Conservation (phyloP, 2,329 filamentous ascomycete species). For the Sarocladium strictum region DNA sequence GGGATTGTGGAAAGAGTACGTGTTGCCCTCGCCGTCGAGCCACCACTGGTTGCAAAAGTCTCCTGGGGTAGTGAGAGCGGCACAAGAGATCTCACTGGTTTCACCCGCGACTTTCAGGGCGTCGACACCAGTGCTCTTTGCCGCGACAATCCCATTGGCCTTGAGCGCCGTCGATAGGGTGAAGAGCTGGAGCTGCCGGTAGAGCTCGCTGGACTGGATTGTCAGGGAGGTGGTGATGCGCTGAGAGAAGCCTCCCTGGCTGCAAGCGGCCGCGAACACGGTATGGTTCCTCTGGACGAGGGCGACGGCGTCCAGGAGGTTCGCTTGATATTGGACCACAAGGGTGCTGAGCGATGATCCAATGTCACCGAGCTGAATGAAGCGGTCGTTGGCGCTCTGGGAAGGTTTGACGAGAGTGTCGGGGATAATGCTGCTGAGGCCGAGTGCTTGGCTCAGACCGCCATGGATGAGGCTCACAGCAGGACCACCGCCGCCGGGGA, state of each 20-base stretch:
- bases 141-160: conserved; percentile 17
- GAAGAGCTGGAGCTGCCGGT: conserved; percentile 17
- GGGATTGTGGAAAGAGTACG: conserved; percentile 20
- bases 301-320: conserved; percentile 14
- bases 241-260: conserved; percentile 19
- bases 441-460: conserved; percentile 13
- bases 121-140: conserved; percentile 16
- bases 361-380: conserved; percentile 20
- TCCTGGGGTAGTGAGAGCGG: background rate
- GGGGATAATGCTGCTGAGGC: conserved; percentile 11
- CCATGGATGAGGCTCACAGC: conserved; percentile 15
- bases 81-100: background rate
- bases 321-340: conserved; percentile 19
- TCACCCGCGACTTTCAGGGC: conserved; percentile 15
- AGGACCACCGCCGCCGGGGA: conserved; percentile 15
- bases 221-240: conserved; percentile 19
- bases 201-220: conserved; percentile 17
- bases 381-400: conserved; percentile 18
- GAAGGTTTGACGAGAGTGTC: conserved; percentile 11
- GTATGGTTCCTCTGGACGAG: conserved; percentile 17
- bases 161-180: conserved; percentile 17
- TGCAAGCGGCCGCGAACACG: conserved; percentile 15
- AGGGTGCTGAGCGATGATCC: conserved; percentile 17
- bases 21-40: conserved; percentile 17
- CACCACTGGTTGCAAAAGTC: conserved; percentile 18